Evolutionary conservation across 2,329 filamentous ascomycete species (phyloP).

Genomic region (Sporothrix humicola): DNA sequence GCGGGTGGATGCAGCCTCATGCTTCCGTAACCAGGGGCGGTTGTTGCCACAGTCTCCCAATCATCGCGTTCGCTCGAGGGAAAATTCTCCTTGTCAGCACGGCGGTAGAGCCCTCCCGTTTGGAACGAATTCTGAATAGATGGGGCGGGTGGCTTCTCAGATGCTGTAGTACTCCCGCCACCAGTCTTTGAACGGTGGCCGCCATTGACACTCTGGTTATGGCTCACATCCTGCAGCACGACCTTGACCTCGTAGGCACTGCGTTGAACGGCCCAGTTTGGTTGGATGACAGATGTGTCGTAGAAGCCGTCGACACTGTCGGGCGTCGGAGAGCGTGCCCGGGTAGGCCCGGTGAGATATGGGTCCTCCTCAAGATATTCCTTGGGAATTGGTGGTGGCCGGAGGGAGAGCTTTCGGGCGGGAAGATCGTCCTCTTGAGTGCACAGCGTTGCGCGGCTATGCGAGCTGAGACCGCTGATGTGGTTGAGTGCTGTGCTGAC

Average conservation of each 20-base stretch:
- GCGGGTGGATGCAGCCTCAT: conserved; percentile 32
- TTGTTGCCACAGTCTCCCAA: conserved; percentile 50
- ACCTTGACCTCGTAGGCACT: conserved; percentile 40
- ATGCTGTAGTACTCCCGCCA: neutral
- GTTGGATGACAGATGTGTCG: conserved; percentile 35
- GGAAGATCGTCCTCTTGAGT: conserved; percentile 39
- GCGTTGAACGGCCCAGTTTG: conserved; percentile 32
- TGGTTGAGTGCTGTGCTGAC: conserved; percentile 50
- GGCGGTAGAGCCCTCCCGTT: neutral
- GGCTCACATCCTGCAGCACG: conserved; percentile 34
- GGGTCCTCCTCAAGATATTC: conserved; percentile 29
- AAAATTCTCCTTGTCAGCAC: conserved; percentile 19
- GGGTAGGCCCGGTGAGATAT: conserved; percentile 16
- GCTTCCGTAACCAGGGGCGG: conserved; percentile 42
- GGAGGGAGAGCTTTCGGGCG: conserved; percentile 41
- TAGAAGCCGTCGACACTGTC: conserved; percentile 34
- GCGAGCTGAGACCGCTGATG: conserved; percentile 40
- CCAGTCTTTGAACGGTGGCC: neutral
- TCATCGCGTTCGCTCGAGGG: conserved; percentile 45
- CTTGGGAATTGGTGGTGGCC: conserved; percentile 34
- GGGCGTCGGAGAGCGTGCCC: conserved; percentile 28
- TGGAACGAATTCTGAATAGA: neutral
- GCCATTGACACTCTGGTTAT: neutral
- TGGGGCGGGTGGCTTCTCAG: neutral
- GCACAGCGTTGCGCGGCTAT: conserved; percentile 39